A percentile compares a stretch with the other conserved stretches of the same genome.
These are phyloP conservation scores for Pythium biforme DNA, from an alignment of 352 stramenopile genomes.

Conservation along the genomic window DNA sequence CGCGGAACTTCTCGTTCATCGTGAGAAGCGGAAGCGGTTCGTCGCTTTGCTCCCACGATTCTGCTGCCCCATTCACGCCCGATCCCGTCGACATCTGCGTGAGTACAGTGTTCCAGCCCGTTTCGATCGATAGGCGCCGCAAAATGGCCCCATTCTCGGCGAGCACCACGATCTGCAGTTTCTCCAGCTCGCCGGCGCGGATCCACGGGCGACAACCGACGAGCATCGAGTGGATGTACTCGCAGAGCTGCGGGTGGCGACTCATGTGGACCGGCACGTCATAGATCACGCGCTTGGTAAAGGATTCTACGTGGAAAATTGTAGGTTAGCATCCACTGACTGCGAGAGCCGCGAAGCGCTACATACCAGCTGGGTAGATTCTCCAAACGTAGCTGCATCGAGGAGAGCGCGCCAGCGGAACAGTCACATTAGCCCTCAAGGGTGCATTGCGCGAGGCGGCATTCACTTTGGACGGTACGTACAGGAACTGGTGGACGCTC, in stretches of 20 bases:
- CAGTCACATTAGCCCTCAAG: neutral
- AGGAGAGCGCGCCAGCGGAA: neutral
- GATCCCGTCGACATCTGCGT: neutral
- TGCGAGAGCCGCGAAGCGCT: neutral
- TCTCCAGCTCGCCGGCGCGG: slow-evolving; percentile 54
- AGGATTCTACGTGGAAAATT: too few relatives aligned
- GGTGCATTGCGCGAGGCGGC: too few relatives aligned
- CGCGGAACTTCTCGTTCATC: slow-evolving; percentile 66
- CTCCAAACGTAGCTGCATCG: slow-evolving; percentile 23
- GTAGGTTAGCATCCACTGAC: too few relatives aligned
- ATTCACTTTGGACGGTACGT: too few relatives aligned
- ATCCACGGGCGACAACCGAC: slow-evolving; percentile 66
- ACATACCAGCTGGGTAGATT: slow-evolving; percentile 18
- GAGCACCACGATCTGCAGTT: slow-evolving; percentile 58
- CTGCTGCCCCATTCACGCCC: neutral
- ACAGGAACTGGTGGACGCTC: slow-evolving; percentile 79
- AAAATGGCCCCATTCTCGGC: slow-evolving; percentile 44
- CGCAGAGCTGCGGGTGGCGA: slow-evolving; percentile 62
- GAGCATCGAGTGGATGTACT: slow-evolving; percentile 81
- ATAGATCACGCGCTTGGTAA: slow-evolving; percentile 64
- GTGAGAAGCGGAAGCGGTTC: slow-evolving; percentile 38
- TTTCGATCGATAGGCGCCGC: slow-evolving; percentile 57
- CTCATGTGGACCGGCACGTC: slow-evolving; percentile 79
- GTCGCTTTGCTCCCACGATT: slow-evolving; percentile 25
- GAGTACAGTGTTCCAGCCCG: slow-evolving; percentile 30